These are phyloP conservation scores for Tricholoma bakamatsutake DNA, from an alignment of 768 basidiomycete genomes.

Conservation along the genomic window DNA sequence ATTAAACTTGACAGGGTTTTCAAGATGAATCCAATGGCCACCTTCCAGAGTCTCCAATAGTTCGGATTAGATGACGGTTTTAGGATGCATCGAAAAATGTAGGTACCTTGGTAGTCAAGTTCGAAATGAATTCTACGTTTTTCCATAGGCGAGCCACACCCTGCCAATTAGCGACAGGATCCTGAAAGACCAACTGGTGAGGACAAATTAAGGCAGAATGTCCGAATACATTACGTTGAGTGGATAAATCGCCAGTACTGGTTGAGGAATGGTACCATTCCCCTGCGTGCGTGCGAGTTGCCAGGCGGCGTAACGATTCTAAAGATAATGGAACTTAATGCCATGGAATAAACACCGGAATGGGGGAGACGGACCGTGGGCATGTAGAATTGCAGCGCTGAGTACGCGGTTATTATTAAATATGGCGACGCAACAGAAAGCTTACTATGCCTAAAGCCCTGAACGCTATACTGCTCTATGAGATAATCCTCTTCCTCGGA, in stretches of 20 bases:
- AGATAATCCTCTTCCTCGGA: conserved; percentile 65
- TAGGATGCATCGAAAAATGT: background rate
- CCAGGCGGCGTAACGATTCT: conserved; percentile 41
- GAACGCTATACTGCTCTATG: conserved; percentile 51
- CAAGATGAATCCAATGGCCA: conserved; percentile 67
- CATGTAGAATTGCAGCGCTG: conserved; percentile 66
- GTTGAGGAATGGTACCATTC: conserved; percentile 38
- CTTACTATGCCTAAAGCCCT: conserved; percentile 60
- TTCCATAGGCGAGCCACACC: conserved; percentile 26
- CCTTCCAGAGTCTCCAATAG: conserved; percentile 39
- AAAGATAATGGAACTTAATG: background rate
- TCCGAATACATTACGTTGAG: conserved; percentile 25
- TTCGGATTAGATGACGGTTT: background rate
- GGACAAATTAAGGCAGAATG: background rate
- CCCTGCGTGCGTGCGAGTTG: conserved; percentile 35
- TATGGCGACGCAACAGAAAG: conserved; percentile 1
- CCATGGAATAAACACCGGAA: background rate
- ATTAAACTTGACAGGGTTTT: conserved; percentile 51
- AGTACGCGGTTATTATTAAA: background rate
- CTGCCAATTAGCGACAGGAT: conserved; percentile 44
- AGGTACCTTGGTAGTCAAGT: conserved; percentile 33
- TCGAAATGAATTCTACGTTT: conserved; percentile 32
- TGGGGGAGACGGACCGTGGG: conserved; percentile 31
- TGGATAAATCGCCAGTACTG: conserved; percentile 37
- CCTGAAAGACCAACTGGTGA: conserved; percentile 22